Evolutionary conservation across 2,329 filamentous ascomycete genomes (phyloP).

Genomic region (Sphaceloma murrayae): DNA sequence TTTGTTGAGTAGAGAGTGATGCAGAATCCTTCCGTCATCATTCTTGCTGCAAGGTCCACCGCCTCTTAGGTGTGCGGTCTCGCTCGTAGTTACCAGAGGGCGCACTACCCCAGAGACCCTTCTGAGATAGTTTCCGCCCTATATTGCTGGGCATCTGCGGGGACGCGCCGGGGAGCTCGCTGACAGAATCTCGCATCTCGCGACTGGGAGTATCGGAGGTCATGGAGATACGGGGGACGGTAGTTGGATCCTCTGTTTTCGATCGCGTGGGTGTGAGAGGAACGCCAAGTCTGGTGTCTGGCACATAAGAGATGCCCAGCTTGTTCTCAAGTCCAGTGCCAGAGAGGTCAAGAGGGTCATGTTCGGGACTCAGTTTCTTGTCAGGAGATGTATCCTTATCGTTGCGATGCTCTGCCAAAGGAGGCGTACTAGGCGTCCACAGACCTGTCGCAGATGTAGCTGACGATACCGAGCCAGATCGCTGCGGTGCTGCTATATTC

Average conservation of each 20-base stretch:
- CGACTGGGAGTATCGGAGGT: conserved; percentile 15
- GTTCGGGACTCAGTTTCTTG: conserved; percentile 16
- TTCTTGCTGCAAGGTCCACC: conserved; percentile 35
- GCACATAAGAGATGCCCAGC: conserved; percentile 12
- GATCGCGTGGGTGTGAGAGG: conserved; percentile 6
- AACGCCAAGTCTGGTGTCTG: background rate
- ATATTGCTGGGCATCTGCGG: conserved; percentile 24
- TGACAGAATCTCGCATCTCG: conserved; percentile 22
- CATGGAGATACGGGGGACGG: conserved; percentile 8
- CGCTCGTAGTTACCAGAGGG: conserved; percentile 28
- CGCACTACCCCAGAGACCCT: conserved; percentile 38
- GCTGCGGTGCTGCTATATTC: conserved; percentile 15
- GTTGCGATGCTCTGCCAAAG: background rate
- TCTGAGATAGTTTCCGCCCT: conserved; percentile 24
- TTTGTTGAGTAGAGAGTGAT: conserved; percentile 9
- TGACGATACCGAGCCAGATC: conserved; percentile 20
- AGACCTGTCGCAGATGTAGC: conserved; percentile 28
- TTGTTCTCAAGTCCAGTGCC: conserved; percentile 5
- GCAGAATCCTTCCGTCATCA: no score
- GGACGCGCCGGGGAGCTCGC: conserved; percentile 20
- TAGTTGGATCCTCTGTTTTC: conserved; percentile 18
- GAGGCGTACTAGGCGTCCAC: conserved; percentile 31
- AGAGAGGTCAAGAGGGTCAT: background rate
- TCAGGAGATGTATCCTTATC: background rate
- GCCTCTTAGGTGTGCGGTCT: conserved; percentile 33